phyloP scores from a whole-genome alignment of 2,329 filamentous ascomycete species.

The Neofusicoccum laricinum region DNA sequence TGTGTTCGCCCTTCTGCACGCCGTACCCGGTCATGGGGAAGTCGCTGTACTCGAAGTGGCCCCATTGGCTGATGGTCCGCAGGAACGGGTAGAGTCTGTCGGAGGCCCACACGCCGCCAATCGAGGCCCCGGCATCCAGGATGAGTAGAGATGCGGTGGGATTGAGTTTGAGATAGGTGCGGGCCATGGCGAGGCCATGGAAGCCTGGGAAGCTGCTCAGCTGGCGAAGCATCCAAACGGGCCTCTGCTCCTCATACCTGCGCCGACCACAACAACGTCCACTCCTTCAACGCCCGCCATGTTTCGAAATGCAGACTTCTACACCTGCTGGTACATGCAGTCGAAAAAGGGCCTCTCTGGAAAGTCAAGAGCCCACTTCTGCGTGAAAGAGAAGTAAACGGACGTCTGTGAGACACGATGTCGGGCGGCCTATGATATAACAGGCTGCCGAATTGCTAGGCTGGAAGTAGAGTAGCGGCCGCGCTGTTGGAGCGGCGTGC shows the following conservation, averaged over 20 bases:
- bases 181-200: slow-evolving; percentile 47
- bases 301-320: no score
- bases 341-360: background rate
- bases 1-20: slow-evolving; percentile 53
- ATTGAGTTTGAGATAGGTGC: slow-evolving; percentile 47
- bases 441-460: background rate
- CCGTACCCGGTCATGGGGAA: slow-evolving; percentile 28
- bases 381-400: background rate
- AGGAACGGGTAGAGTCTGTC: slow-evolving; percentile 44
- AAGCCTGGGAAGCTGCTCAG: slow-evolving; percentile 20
- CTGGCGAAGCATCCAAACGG: background rate
- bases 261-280: slow-evolving; percentile 6
- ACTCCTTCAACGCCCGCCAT: background rate
- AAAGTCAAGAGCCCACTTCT: background rate
- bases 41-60: slow-evolving; percentile 40
- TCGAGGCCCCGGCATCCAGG: slow-evolving; percentile 40
- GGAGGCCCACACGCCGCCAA: slow-evolving; percentile 46
- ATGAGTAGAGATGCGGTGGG: slow-evolving; percentile 39
- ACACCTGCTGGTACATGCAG: no score
- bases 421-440: background rate
- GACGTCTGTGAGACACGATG: background rate
- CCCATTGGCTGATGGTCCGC: slow-evolving; percentile 43
- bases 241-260: background rate
- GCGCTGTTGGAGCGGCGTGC: background rate
- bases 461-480: background rate